Evolutionary conservation across 2,329 filamentous ascomycete species (phyloP), one percentile per base, ranked within the genome.

Genomic region (Sporothrix protearum): DNA sequence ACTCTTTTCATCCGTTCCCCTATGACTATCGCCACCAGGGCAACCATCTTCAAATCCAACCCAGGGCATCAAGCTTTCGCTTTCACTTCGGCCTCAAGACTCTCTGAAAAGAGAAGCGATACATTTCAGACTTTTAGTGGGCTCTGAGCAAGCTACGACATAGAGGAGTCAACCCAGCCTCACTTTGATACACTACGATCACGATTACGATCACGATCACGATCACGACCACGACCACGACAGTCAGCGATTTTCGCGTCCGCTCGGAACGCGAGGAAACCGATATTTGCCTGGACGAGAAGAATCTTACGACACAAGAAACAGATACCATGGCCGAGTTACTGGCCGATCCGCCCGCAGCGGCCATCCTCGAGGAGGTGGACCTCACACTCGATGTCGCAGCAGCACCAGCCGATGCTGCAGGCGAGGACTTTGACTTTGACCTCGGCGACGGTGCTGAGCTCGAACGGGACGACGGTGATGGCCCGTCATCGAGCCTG

Each of bases 401-500:
- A 73, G 22, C 45, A 10, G 16, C 63, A 73, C n/a, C 53, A 9
- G 14, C 75, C 39, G 75, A 75, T 42, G 71, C 61, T 3, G 53
- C 53, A 6, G 74, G 71, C 6, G 79, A 81, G 25, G 77, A 79
- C 7, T 76, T 79, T 63, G 79, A 80, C 45, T 77, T 80, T 45
- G 76, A 79, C 14, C 74, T 79, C 7, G 77, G 76, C 53, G 75
- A 68, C 33, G 66, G 68, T 2, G 72, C 71, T 6, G 51, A 75
- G 4, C 39, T 57, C 39, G 49, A 67, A 4, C 14, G 30, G n/a
- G 49, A 69, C 7, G 63, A 7, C 2, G 57, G 47, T n/a, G 57
- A 76, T n/a, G 73, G 69, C 47, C 61, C 69, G 5, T 33, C 69
- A 7, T 51, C 59, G 30, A 51, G 49, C 25, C 53, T 71, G 49